phyloP scores from a whole-genome alignment of 148 eudicot species.

The Pharnaceum exiguum region DNA sequence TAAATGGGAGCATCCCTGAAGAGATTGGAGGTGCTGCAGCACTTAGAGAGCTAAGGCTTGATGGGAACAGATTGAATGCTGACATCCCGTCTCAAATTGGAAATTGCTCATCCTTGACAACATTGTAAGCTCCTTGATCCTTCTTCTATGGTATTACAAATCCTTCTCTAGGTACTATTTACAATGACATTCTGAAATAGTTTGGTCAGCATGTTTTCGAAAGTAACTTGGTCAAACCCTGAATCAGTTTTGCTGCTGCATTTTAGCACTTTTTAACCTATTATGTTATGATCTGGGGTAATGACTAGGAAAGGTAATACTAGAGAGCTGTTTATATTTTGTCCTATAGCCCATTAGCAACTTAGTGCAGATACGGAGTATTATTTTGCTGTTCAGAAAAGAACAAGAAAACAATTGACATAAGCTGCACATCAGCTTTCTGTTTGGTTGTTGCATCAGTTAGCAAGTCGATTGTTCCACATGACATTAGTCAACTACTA shows the following conservation, averaged over 20 bases:
- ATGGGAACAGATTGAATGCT: conserved; percentile 48
- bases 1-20: conserved; percentile 63
- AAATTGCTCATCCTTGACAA: conserved; percentile 58
- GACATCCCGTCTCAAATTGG: conserved; percentile 56
- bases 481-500: background rate
- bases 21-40: conserved; percentile 51
- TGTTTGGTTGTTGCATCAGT: background rate
- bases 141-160: background rate
- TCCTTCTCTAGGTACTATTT: background rate
- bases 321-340: too few relatives aligned
- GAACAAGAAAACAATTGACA: background rate
- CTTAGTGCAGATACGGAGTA: background rate
- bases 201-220: too few relatives aligned
- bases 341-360: too few relatives aligned
- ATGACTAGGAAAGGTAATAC: too few relatives aligned
- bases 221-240: too few relatives aligned
- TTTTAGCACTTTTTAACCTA: too few relatives aligned
- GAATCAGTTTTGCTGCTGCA: too few relatives aligned
- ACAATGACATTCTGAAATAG: too few relatives aligned
- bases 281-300: too few relatives aligned
- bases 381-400: background rate
- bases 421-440: background rate
- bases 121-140: conserved; percentile 50
- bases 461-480: background rate
- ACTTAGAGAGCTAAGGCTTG: conserved; percentile 47